Evolutionary conservation across 768 basidiomycete genomes (phyloP).

Genomic region (Tubosaeta brunneosetosa): DNA sequence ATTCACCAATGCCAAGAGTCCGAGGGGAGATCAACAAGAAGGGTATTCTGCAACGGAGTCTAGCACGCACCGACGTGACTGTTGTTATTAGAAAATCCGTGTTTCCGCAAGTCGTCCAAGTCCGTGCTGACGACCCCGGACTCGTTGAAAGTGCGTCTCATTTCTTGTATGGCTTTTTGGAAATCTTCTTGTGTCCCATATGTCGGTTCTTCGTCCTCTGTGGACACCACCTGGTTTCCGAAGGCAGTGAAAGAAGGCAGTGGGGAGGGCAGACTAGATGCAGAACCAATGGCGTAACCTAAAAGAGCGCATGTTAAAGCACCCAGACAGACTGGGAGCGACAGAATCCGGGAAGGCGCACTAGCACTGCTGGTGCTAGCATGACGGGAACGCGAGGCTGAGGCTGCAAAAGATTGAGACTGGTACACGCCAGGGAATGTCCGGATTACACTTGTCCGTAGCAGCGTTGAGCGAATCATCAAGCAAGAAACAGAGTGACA

Average conservation of each 20-base stretch:
- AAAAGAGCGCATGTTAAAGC: slow-evolving; percentile 16
- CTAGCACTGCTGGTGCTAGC: slow-evolving; percentile 4
- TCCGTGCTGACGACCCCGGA: slow-evolving; percentile 42
- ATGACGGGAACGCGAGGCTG: not conserved
- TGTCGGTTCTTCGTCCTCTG: slow-evolving; percentile 17
- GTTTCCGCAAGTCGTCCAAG: slow-evolving; percentile 44
- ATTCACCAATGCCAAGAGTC: not conserved
- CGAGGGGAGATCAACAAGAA: not conserved
- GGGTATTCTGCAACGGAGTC: not conserved
- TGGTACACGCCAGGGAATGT: not conserved
- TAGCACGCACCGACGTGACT: slow-evolving; percentile 44
- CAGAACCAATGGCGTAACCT: slow-evolving; percentile 22
- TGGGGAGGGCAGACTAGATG: not conserved
- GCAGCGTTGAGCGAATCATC: slow-evolving; percentile 13
- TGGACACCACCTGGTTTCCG: not conserved
- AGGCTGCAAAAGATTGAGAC: not conserved
- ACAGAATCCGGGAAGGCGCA: not conserved
- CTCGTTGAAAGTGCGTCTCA: slow-evolving; percentile 36
- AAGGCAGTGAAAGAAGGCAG: slow-evolving; percentile 4
- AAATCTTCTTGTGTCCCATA: slow-evolving; percentile 57
- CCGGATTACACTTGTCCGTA: not conserved
- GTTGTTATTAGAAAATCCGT: slow-evolving; percentile 53
- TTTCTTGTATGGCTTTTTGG: slow-evolving; percentile 45
- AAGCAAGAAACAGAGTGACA: not conserved
- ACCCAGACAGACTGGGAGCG: slow-evolving; percentile 10